Percentiles rank a stretch among this genome's conserved stretches.
Conservation (phyloP, 257 asterid species). For the Scutellaria barbata region DNA sequence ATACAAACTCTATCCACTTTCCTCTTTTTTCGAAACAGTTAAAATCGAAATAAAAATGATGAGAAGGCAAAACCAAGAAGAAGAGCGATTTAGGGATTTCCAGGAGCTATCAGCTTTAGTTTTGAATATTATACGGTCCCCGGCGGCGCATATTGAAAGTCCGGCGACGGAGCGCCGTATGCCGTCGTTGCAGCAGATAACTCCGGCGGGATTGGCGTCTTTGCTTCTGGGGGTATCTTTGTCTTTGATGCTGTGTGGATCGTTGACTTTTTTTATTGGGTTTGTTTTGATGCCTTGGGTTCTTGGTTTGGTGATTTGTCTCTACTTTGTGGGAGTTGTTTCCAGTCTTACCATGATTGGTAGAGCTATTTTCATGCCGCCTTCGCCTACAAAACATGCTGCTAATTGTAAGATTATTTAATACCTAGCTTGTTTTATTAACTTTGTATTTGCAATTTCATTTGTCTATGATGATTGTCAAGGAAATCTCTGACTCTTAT, state of each 20-base stretch:
- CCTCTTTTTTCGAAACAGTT: no score
- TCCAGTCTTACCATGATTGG: conserved; percentile 78
- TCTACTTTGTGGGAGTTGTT: conserved; percentile 68
- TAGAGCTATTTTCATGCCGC: conserved; percentile 51
- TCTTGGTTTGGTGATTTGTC: conserved; percentile 39
- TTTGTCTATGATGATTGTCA: no score
- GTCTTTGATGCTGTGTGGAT: conserved; percentile 84
- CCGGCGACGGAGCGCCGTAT: conserved; percentile 24
- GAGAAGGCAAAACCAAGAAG: conserved; percentile 39
- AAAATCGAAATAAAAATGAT: conserved; percentile 18
- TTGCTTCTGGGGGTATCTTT: conserved; percentile 70
- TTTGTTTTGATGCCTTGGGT: conserved; percentile 93
- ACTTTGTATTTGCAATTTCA: no score
- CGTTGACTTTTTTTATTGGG: conserved; percentile 81
- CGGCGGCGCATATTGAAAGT: conserved; percentile 35
- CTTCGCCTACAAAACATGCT: conserved; percentile 14
- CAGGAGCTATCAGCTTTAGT: conserved; percentile 50
- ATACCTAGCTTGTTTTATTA: no score
- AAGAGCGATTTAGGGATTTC: conserved; percentile 44
- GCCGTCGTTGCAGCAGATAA: conserved; percentile 53
- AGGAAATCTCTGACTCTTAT: no score
- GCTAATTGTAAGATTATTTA: no score
- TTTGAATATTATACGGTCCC: conserved; percentile 50
- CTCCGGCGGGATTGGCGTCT: conserved; percentile 80
- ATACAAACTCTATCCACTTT: no score